Conservation (phyloP, 495 filamentous ascomycete species). For the Apodospora peruviana region DNA sequence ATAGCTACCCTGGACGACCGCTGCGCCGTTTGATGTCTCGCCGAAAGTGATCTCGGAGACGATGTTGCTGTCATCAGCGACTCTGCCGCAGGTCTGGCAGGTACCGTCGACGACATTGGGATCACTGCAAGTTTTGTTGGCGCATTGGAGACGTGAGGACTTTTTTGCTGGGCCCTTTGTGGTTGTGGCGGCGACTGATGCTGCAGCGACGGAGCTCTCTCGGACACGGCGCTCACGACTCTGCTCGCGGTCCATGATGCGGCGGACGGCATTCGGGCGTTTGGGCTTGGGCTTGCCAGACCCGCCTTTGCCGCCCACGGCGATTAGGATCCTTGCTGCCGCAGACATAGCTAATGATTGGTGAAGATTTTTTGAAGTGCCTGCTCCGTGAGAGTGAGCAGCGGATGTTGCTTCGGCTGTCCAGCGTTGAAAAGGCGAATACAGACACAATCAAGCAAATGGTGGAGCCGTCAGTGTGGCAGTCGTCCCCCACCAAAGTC, state of each 20-base stretch:
- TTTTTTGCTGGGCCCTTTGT: background rate
- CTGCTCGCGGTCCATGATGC: conserved; percentile 26
- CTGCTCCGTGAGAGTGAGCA: too few relatives aligned
- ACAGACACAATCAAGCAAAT: too few relatives aligned
- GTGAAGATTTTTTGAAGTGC: background rate
- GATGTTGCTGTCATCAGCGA: conserved; percentile 77
- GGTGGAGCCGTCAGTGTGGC: too few relatives aligned
- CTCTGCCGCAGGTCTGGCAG: conserved; percentile 77
- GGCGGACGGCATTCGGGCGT: conserved; percentile 20
- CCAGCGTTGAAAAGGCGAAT: too few relatives aligned
- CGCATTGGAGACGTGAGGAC: conserved; percentile 2
- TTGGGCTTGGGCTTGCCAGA: conserved; percentile 20
- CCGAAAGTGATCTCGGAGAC: conserved; percentile 88
- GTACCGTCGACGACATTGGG: conserved; percentile 48
- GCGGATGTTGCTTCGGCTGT: too few relatives aligned
- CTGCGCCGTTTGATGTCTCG: conserved; percentile 74
- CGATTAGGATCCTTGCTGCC: conserved; percentile 7
- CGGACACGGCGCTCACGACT: conserved; percentile 17
- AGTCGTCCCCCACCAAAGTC: conserved; percentile 22
- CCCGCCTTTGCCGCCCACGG: conserved; percentile 6
- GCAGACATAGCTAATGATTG: conserved; percentile 2
- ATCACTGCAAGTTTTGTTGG: conserved; percentile 21
- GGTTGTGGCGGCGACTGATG: background rate
- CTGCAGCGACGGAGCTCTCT: conserved; percentile 16
- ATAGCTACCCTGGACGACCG: conserved; percentile 84